Base-by-base conservation (phyloP, 176 grass and related monocot genomes). In the Juncus effusus region DNA sequence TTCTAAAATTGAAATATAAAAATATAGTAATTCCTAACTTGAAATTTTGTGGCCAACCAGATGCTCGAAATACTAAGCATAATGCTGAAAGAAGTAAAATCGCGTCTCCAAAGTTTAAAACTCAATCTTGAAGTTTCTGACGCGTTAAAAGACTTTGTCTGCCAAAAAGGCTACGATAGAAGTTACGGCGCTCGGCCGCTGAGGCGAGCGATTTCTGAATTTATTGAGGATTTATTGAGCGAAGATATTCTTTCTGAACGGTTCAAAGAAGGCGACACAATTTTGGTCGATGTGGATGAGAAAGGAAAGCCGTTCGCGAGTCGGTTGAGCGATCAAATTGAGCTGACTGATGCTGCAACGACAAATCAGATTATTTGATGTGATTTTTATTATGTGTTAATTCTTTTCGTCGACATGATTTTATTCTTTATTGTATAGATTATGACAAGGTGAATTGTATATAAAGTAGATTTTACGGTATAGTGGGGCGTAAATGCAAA, bases 51-150 rank as follows among this genome's bases (percentile, higher is more conserved):
- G 56, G 67, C 38, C 61, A 56, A 81, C 61, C 83, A 99, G 95
- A 90, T 99, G 95, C 52, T 93, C 19, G 83, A 78, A 5, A 90
- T 99, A 70, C 78, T 99, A 15, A 83, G 87, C 72, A 87, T 99
- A 72, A 93, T 99, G 83, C 57, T 99, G 28, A 52, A 80, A 59
- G 88, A 99, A 79, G 83, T 99, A 69, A 94, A 99, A 76, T 75
- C 79, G 14, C 86, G 86, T 75, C 57, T 99, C 47, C 70, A 79
- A 37, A 67, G 83, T 72, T 73, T 84, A 42, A 83, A 85, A 16
- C 82, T 94, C 59, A 74, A 77, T 69, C 54, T 99, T n/a, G 81
- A 86, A 72, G 83, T 99, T 41, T 78, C 89, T 13, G 76, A 99
- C 63, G 86, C 86, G 7, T 75, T 85, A 42, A 90, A 74, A 65